Conservation (phyloP, 1,139 yeast species). For the Yarrowia galli region DNA sequence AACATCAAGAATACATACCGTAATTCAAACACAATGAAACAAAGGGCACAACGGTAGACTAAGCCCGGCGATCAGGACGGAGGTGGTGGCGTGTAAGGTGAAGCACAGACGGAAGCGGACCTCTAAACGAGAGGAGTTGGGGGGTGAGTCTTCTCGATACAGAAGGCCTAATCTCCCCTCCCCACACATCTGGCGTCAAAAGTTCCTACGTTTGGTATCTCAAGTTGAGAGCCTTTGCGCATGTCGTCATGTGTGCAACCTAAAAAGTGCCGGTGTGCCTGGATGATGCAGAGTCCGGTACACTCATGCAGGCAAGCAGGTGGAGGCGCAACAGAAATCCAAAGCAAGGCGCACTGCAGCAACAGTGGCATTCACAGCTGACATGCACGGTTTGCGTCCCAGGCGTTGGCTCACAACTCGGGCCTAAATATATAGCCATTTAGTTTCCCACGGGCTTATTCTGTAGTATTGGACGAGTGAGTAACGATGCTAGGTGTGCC, state of each 20-base stretch:
- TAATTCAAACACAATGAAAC: not conserved
- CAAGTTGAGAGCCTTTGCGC: no score
- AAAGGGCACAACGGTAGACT: not conserved
- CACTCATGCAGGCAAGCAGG: slow-evolving; percentile 24
- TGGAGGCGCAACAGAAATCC: slow-evolving; percentile 29
- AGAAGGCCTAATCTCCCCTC: no score
- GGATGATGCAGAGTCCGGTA: slow-evolving; percentile 1
- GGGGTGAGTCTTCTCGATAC: no score
- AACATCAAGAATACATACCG: no score
- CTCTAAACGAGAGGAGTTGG: no score
- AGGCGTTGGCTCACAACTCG: slow-evolving; percentile 5
- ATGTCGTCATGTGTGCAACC: slow-evolving; percentile 6
- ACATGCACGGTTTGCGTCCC: slow-evolving; percentile 1
- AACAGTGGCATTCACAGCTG: not conserved
- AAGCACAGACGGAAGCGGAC: no score
- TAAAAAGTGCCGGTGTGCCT: not conserved
- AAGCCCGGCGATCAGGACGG: no score
- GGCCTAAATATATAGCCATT: slow-evolving; percentile 3
- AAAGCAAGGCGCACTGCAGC: slow-evolving; percentile 29
- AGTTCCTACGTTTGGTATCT: no score
- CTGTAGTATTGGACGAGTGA: not conserved
- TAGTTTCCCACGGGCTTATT: slow-evolving; percentile 13
- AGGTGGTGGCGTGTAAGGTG: no score
- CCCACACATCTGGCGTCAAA: no score
- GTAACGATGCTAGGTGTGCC: not conserved